Evolutionary conservation across 768 basidiomycete species (phyloP).

Genomic region (Lactarius hengduanensis): DNA sequence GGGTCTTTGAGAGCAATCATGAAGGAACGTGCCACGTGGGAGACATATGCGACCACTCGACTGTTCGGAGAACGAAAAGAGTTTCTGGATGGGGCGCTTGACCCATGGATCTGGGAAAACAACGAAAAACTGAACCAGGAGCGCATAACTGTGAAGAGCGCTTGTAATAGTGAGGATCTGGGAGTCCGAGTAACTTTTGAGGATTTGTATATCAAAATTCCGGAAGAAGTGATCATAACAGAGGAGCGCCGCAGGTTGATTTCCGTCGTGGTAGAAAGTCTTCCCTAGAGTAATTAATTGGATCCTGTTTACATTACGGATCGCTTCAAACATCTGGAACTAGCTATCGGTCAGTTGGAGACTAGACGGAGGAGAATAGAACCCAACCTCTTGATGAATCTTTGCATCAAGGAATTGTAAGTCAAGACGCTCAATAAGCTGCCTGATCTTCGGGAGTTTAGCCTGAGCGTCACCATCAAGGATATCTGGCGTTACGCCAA

Average conservation of each 20-base stretch:
- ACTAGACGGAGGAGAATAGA: background rate
- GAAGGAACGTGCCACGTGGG: conserved; percentile 15
- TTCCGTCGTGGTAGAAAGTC: background rate
- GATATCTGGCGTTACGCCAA: conserved; percentile 29
- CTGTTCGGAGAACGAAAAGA: conserved; percentile 16
- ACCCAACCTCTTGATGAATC: conserved; percentile 10
- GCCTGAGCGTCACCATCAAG: conserved; percentile 1
- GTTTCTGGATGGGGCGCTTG: background rate
- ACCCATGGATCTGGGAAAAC: conserved; percentile 19
- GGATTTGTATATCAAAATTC: background rate
- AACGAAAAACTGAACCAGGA: background rate
- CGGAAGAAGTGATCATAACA: conserved; percentile 22
- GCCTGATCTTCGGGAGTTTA: conserved; percentile 11
- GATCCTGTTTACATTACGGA: background rate
- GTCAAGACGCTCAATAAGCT: conserved; percentile 7
- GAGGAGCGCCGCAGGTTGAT: conserved; percentile 22
- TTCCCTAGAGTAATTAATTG: conserved; percentile 1
- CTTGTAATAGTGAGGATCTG: too few relatives aligned
- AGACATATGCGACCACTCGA: conserved; percentile 17
- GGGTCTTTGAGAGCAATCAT: background rate
- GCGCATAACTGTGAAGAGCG: conserved; percentile 13
- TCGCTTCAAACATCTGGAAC: conserved; percentile 22
- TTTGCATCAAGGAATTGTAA: background rate
- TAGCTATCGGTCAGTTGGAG: background rate
- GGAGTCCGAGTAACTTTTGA: background rate